Base-by-base conservation (phyloP, 108 stramenopile species). In the Cyclotella kingstonii region DNA sequence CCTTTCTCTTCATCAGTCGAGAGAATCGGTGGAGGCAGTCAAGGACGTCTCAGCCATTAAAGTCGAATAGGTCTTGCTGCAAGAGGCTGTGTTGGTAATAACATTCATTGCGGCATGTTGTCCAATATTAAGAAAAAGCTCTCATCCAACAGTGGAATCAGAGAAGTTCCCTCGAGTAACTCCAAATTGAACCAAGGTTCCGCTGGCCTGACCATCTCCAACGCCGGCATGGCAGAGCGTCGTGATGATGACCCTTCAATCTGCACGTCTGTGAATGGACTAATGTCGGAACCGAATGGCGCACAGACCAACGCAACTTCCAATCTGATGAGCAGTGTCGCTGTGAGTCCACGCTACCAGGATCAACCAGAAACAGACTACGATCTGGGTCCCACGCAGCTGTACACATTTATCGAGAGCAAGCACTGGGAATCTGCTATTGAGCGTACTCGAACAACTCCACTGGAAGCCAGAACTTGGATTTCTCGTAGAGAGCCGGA, bases 391-490 rank as follows among this genome's bases (percentile, higher is more conserved):
- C 79, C 89, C 4, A 87, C 92, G 21, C 77, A 81, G 23, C 62
- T 93, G 14, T 93, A 90, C 78, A 79, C 73, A n/a, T 70, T 66
- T 47, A 93, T 93, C 65, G 87, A 93, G 65, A 79, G 77, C 46
- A 90, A 85, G 54, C 77, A 81, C 14, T 93, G 92, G 92, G 89
- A 90, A 60, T 75, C 73, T 21, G 92, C 89, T 19, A 76, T 86
- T 54, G 78, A 69, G 22, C 77, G 84, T 2, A 40, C 84, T 12
- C 81, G 84, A 43, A 68, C 77, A 15, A 60, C 76, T 33, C 92
- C 92, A 5, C 21, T 52, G 21, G 84, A 93, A 55, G 89, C 82
- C 18, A 74, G 78, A 36, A 88, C 87, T 27, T 93, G 92, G 92
- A 80, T 93, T 10, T 83, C 66, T 18, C 77, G 89, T 27, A 70